Base-by-base conservation (phyloP, 2,329 filamentous ascomycete species). In the Aspergillus luchuensis region DNA sequence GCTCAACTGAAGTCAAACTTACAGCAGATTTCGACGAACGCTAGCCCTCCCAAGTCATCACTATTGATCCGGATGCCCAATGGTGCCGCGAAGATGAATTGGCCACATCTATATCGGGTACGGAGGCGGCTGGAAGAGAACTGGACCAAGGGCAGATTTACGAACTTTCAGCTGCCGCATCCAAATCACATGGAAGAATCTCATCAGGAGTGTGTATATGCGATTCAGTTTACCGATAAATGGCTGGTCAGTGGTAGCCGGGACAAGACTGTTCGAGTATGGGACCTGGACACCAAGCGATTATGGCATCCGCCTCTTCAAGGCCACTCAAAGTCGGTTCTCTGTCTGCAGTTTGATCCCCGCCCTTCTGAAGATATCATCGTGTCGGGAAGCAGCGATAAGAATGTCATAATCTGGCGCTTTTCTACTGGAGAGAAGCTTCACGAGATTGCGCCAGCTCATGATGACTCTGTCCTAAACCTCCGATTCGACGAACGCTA, bases 281-380 rank as follows among this genome's bases (percentile, higher is more conserved):
- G 95, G 95, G 87, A 96, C 73, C 80, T 98, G 65, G 86, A 91
- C 48, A 96, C 90, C 0, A 88, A 89, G 60, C 86, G 94, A 38
- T 81, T 97, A n/a, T 81, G 89, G 17, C 83, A 89, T 36, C 82
- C 83, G n/a, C 91, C 92, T 1, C 80, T 99, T 8, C 72, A 79
- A 5, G 93, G 91, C 3, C 95, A 99, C 73, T 79, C 77, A 10
- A 93, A 92, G 13, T 98, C 94, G 1, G 95, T 99, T 0, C 79
- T 99, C 10, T 99, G 95, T 72, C 82, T 99, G 28, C 95, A 99
- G 71, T 99, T 98, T 72, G 95, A 99, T 71, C 89, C 93, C 3
- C 87, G 89, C 55, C 90, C 91, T 0, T 86, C 90, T 13, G 91
- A 98, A 72, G 94, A 98, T 70, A 80, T 99, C 41, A 90, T 99